Conservation (phyloP, 768 basidiomycete species). For the Lanmaoa rubissima region DNA sequence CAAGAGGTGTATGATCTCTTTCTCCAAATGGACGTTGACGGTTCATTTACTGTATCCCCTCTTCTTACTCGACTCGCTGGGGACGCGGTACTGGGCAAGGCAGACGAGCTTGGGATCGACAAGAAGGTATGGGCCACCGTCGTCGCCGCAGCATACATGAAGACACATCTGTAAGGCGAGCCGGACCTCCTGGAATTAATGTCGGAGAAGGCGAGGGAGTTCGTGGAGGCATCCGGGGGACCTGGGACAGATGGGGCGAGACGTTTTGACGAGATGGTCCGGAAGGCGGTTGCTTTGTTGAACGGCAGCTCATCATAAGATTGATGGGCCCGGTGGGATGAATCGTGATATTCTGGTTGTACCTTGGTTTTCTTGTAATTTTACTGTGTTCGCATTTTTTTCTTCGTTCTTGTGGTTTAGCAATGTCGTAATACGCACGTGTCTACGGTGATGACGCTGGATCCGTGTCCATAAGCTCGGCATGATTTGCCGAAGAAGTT, state of each 20-base stretch:
- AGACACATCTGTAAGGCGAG: constrained; percentile 32
- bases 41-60: constrained; percentile 42
- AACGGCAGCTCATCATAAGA: not conserved
- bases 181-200: constrained; percentile 45
- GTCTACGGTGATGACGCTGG: too few relatives aligned
- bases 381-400: not conserved
- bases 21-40: constrained; percentile 42
- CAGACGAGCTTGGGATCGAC: constrained; percentile 31
- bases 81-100: constrained; percentile 30
- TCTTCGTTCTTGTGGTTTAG: too few relatives aligned
- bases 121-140: constrained; percentile 47
- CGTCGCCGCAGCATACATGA: constrained; percentile 46
- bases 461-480: too few relatives aligned
- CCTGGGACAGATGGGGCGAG: not conserved
- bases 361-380: not conserved
- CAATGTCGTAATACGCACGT: too few relatives aligned
- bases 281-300: constrained; percentile 12
- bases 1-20: constrained; percentile 37
- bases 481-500: too few relatives aligned
- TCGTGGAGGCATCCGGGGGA: constrained; percentile 22
- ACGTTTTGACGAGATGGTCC: constrained; percentile 23
- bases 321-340: too few relatives aligned
- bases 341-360: not conserved
- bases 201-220: constrained; percentile 42
- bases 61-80: constrained; percentile 39